phyloP scores from a whole-genome alignment of 768 basidiomycete genomes.

The Sistotremastrum niveocremeum region DNA sequence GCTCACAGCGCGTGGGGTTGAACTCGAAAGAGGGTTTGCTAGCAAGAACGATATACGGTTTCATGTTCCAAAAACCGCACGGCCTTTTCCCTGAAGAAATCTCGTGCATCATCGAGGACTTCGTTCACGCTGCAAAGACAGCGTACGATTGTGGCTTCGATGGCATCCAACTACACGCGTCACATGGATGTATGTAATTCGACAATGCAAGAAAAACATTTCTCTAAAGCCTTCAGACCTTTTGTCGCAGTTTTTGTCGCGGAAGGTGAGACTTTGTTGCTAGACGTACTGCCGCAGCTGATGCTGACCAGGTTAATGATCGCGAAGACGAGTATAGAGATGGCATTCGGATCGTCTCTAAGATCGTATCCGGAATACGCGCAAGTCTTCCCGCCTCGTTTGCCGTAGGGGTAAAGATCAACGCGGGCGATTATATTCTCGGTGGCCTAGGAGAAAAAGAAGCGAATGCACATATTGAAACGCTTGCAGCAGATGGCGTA shows the following conservation, averaged over 20 bases:
- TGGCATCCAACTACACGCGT: slow-evolving; percentile 73
- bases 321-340: slow-evolving; percentile 50
- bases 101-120: slow-evolving; percentile 40
- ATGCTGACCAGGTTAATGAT: slow-evolving; percentile 27
- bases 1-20: slow-evolving; percentile 23
- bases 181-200: slow-evolving; percentile 55
- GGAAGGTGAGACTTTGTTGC: slow-evolving; percentile 32
- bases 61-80: slow-evolving; percentile 50
- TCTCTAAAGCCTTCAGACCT: slow-evolving; percentile 37
- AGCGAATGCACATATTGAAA: slow-evolving; percentile 31
- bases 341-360: slow-evolving; percentile 42
- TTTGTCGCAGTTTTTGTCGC: slow-evolving; percentile 64
- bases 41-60: slow-evolving; percentile 26
- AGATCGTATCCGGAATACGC: slow-evolving; percentile 45
- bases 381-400: slow-evolving; percentile 41
- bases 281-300: not conserved
- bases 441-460: slow-evolving; percentile 15
- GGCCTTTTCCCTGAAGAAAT: slow-evolving; percentile 51
- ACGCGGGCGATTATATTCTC: slow-evolving; percentile 57
- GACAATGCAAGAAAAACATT: not conserved
- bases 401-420: slow-evolving; percentile 67
- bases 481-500: slow-evolving; percentile 53
- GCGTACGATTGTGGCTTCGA: slow-evolving; percentile 67
- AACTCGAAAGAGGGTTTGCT: slow-evolving; percentile 15
- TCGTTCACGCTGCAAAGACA: slow-evolving; percentile 51